Evolutionary conservation across 192 early-diverging fungal genomes (phyloP).

Genomic region (Cetraspora pellucida): DNA sequence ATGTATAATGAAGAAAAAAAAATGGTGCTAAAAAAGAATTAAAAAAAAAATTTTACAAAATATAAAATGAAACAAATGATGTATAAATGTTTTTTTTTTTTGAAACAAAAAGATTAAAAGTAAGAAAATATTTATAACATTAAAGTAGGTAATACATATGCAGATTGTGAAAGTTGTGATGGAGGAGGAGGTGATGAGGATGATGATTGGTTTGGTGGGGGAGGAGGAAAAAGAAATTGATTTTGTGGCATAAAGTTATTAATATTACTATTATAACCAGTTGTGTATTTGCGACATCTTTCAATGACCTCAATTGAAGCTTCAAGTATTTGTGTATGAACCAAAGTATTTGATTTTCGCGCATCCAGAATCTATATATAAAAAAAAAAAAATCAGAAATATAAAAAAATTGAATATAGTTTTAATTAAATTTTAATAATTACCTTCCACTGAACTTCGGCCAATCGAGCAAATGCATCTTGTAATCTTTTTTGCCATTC

Average conservation of each 20-base stretch:
- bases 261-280: background rate
- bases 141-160: too few relatives aligned
- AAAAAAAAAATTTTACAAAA: too few relatives aligned
- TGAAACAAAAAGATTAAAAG: too few relatives aligned
- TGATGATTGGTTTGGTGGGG: background rate
- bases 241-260: slow-evolving; percentile 14
- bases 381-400: background rate
- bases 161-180: background rate
- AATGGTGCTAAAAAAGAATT: too few relatives aligned
- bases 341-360: slow-evolving; percentile 16
- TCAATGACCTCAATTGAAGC: slow-evolving; percentile 32
- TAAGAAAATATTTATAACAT: too few relatives aligned
- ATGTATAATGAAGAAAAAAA: too few relatives aligned
- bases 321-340: slow-evolving; percentile 23
- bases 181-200: background rate
- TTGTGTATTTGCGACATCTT: slow-evolving; percentile 13
- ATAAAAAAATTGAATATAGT: background rate
- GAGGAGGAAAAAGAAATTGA: background rate
- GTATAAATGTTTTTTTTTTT: too few relatives aligned
- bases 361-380: slow-evolving; percentile 26
- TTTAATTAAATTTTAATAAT: background rate
- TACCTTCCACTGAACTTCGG: slow-evolving; percentile 33
- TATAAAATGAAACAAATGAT: too few relatives aligned
- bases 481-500: slow-evolving; percentile 32
- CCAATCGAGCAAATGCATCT: slow-evolving; percentile 17